Conservation (phyloP, 2,329 filamentous ascomycete genomes). For the Alternaria tenuissima region DNA sequence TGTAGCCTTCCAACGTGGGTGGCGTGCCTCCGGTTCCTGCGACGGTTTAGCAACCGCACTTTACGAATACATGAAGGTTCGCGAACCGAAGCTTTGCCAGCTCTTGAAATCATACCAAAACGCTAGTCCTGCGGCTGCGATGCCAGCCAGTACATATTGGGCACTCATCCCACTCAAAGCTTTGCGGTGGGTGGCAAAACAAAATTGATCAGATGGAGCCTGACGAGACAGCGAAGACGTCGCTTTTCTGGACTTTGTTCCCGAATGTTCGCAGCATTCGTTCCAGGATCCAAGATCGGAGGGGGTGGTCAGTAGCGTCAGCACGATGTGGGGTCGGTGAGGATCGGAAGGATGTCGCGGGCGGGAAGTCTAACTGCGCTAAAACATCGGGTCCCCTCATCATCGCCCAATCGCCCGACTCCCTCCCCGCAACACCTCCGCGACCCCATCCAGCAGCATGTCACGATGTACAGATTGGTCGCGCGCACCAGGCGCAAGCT, state of each 20-base stretch:
- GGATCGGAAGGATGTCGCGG: neutral
- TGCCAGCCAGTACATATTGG: constrained; percentile 20
- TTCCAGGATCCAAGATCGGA: neutral
- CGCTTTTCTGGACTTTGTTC: neutral
- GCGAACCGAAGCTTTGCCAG: constrained; percentile 32
- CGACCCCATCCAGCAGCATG: neutral
- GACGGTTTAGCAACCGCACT: constrained; percentile 4
- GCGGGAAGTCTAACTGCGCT: constrained; percentile 1
- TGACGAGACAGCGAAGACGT: neutral
- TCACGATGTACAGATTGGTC: neutral
- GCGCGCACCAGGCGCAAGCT: neutral
- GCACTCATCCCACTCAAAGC: constrained; percentile 2
- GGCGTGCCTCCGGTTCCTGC: constrained; percentile 45
- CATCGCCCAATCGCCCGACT: constrained; percentile 6
- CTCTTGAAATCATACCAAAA: constrained; percentile 36
- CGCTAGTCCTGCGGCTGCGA: constrained; percentile 22
- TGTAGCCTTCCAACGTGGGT: constrained; percentile 40
- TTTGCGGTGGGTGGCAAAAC: neutral
- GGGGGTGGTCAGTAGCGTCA: neutral
- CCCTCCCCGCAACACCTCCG: constrained; percentile 15
- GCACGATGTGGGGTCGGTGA: constrained; percentile 8
- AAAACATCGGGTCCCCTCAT: constrained; percentile 23
- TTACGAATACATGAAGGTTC: rapidly evolving
- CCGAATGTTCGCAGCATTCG: neutral
- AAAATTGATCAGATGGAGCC: neutral